Conservation (phyloP, 176 grass and related monocot genomes). For the Otatea glauca region DNA sequence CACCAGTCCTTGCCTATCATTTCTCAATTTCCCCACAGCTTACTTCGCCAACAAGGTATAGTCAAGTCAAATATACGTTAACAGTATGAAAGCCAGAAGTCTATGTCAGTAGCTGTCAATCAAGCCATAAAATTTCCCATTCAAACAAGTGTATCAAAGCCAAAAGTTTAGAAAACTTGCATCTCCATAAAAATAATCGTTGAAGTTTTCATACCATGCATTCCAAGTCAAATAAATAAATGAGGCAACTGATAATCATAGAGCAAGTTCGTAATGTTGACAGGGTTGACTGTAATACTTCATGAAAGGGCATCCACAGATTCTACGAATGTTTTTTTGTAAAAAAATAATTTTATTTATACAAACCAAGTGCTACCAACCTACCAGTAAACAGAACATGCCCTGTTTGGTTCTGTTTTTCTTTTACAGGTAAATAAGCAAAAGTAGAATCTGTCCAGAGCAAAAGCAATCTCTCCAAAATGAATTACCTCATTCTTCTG, state of each 20-base stretch:
- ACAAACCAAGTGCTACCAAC: neutral
- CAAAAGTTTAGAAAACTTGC: constrained; percentile 20
- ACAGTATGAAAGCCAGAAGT: constrained; percentile 28
- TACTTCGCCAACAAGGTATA: constrained; percentile 39
- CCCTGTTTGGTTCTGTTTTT: neutral
- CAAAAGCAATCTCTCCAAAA: constrained; percentile 1
- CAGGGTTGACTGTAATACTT: constrained; percentile 24
- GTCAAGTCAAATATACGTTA: constrained; percentile 27
- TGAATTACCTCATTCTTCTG: constrained; percentile 77
- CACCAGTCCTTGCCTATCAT: constrained; percentile 23
- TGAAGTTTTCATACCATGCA: constrained; percentile 35
- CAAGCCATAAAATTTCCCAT: constrained; percentile 11
- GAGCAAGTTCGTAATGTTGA: constrained; percentile 28
- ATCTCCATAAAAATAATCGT: constrained; percentile 19
- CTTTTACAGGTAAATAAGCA: constrained; percentile 18
- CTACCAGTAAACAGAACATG: neutral
- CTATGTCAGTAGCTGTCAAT: constrained; percentile 41
- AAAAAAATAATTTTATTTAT: neutral
- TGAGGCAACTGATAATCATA: constrained; percentile 30
- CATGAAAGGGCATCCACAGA: neutral
- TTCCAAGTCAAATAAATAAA: constrained; percentile 23
- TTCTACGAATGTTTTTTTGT: neutral
- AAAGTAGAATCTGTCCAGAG: neutral
- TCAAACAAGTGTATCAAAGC: constrained; percentile 35
- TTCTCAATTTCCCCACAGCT: constrained; percentile 28